Base-by-base conservation (phyloP, 2,329 filamentous ascomycete species). In the Beauveria sp. region DNA sequence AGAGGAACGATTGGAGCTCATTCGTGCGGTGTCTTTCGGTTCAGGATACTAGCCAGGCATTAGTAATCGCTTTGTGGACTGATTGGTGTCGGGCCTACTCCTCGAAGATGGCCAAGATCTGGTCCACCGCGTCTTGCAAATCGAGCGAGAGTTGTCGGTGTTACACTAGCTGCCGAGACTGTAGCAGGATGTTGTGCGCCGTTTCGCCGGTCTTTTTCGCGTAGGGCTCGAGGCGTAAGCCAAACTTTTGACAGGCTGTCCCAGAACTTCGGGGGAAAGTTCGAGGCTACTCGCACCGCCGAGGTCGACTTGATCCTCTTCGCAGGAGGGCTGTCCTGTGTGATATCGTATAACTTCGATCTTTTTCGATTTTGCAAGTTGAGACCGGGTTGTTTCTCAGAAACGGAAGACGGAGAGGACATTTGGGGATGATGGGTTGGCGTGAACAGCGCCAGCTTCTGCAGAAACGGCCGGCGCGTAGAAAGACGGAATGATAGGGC, bases 181-280 rank as follows among this genome's bases (percentile, higher is more conserved):
- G 16, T 57, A 43, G 26, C 18, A 16, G 52, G 45, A 56, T 26
- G 10, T 18, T 34, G 42, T 12, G 8, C 24, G 24, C 61, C 45
- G 63, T 65, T 69, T 65, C 67, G 64, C 53, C 64, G 63, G 58
- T 71, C 64, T 54, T 69, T 64, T 63, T 71, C 70, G 63, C 61
- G 66, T 58, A 72, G 63, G 3, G 68, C 67, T 28, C 63, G 66
- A 58, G 58, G 62, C 24, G 67, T 70, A 38, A 72, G 63, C 62
- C 62, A 67, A n/a, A 70, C 60, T 53, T 67, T 65, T 9, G 69
- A 69, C 34, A 72, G 58, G 2, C 64, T 65, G 51, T 71, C 67
- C 61, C 22, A 47, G 1, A 47, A 47, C 18, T 26, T 58, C 3
- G 68, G 67, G 8, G 69, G 61, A 51, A 65, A 68, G 46, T 62